Percentiles rank a stretch among this genome's conserved stretches.
phyloP scores from a whole-genome alignment of 148 eudicot genomes.

The Agrostemma githago region DNA sequence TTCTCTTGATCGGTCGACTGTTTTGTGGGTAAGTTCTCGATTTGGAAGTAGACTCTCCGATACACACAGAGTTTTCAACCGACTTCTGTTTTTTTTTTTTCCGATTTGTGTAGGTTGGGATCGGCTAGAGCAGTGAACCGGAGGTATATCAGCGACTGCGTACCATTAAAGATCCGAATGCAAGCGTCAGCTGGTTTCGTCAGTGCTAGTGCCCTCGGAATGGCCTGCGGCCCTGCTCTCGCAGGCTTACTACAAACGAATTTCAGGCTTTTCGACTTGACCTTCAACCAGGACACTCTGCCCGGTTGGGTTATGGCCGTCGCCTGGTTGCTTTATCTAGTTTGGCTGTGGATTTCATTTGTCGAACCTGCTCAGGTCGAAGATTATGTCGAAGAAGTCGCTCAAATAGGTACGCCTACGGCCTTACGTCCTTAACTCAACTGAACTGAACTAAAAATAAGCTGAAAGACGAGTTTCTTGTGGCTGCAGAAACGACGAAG shows the following conservation, averaged over 20 bases:
- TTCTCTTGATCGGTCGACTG: slow-evolving; percentile 68
- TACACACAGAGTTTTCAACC: not conserved
- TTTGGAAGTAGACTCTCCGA: too few species aligned
- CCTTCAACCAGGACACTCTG: slow-evolving; percentile 57
- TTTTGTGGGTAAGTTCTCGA: slow-evolving; percentile 83
- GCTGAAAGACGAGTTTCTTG: too few species aligned
- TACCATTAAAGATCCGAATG: slow-evolving; percentile 69
- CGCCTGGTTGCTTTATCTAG: slow-evolving; percentile 62
- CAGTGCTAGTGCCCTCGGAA: slow-evolving; percentile 86
- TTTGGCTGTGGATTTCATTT: slow-evolving; percentile 58
- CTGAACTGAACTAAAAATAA: too few species aligned
- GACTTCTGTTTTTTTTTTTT: not conserved
- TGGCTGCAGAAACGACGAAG: slow-evolving; percentile 37
- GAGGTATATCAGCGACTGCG: slow-evolving; percentile 79
- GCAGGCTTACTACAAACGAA: slow-evolving; percentile 67
- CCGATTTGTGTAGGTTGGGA: slow-evolving; percentile 50
- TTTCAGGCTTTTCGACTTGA: slow-evolving; percentile 50
- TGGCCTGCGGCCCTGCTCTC: slow-evolving; percentile 92
- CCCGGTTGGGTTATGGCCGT: slow-evolving; percentile 85
- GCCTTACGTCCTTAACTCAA: too few species aligned
- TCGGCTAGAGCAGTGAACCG: slow-evolving; percentile 84
- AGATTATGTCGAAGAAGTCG: slow-evolving; percentile 28
- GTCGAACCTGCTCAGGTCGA: slow-evolving; percentile 50
- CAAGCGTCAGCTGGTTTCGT: slow-evolving; percentile 89
- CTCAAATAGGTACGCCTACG: slow-evolving; percentile 47